A percentile compares a stretch with the other conserved stretches of the same genome.
These are phyloP conservation scores for Podaxis carcinomalis DNA, from an alignment of 768 basidiomycete genomes.

Conservation along the genomic window DNA sequence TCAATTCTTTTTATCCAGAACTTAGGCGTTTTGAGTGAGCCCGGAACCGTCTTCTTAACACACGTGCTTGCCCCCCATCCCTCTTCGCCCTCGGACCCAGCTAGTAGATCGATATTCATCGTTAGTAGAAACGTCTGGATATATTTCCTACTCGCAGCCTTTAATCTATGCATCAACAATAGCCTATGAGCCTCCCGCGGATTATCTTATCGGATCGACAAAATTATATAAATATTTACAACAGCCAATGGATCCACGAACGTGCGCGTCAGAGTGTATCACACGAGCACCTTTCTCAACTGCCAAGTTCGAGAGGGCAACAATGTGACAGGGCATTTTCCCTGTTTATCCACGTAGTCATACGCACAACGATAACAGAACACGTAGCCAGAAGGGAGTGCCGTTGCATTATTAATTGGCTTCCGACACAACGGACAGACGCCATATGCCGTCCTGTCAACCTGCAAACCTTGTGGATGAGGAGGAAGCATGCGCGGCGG, in stretches of 20 bases:
- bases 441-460: conserved; percentile 69
- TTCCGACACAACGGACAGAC: conserved; percentile 78
- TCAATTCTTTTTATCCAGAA: background rate
- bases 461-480: conserved; percentile 65
- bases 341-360: conserved; percentile 72
- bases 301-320: conserved; percentile 74
- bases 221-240: conserved; percentile 19
- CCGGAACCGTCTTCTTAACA: background rate
- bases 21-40: background rate
- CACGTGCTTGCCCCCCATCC: conserved; percentile 12
- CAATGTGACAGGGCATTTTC: conserved; percentile 85
- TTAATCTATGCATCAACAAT: background rate
- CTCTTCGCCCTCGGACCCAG: background rate
- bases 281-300: conserved; percentile 82
- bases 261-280: conserved; percentile 39
- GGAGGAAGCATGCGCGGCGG: conserved; percentile 75
- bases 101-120: background rate
- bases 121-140: background rate
- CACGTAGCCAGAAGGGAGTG: conserved; percentile 89
- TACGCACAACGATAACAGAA: conserved; percentile 92
- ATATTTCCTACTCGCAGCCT: background rate
- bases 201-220: conserved; percentile 13
- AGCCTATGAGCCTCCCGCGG: background rate
- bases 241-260: conserved; percentile 32
- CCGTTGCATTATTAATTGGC: conserved; percentile 79